Evolutionary conservation across 1,139 yeast genomes (phyloP), one percentile per base, ranked within the genome.

Genomic region (Pichia sp.): DNA sequence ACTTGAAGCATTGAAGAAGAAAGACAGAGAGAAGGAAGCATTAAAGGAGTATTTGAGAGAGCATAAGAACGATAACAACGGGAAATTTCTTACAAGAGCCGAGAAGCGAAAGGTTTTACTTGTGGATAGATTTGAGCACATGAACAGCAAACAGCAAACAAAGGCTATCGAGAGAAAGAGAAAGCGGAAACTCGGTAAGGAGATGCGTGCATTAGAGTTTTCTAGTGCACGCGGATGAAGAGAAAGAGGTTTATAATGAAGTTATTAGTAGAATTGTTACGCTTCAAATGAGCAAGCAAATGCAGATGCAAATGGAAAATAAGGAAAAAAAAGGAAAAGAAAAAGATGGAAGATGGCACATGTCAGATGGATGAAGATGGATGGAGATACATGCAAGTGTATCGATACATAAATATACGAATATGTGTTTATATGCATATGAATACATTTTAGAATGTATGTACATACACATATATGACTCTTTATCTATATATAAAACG

Each of bases 91-190:
- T 69, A 92, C 90, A 75, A 78, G 85, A 62, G 79, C 86, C 56
- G 98, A 92, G 61, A 84, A 88, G 75, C 76, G 95, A 59, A 90
- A 88, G 73, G 78, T 93, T 68, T 77, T 93, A 52, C 92, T 91
- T 67, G 87, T 87, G 73, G 96, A 93, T 70, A 88, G 88, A 71
- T 93, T 86, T 74, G 95, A 89, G 61, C 73, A 75, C 57, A 87
- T 93, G 97, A 88, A 83, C 74, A 75, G 85, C 48, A 78, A 79
- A 58, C 97, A 93, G 69, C 80, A 96, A 65, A 92, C 87, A 63
- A 87, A 86, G 77, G 91, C 87, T 43, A 81, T 93, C 80, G 97
- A 91, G 73, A 81, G 97, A 69, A 88, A 92, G 79, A 82, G 98
- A 68, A 92, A 92, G 87, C 88, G 86, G 80, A 82, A 89, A 70